Conservation (phyloP, 2,329 filamentous ascomycete species). For the Aureobasidium leucospermi region DNA sequence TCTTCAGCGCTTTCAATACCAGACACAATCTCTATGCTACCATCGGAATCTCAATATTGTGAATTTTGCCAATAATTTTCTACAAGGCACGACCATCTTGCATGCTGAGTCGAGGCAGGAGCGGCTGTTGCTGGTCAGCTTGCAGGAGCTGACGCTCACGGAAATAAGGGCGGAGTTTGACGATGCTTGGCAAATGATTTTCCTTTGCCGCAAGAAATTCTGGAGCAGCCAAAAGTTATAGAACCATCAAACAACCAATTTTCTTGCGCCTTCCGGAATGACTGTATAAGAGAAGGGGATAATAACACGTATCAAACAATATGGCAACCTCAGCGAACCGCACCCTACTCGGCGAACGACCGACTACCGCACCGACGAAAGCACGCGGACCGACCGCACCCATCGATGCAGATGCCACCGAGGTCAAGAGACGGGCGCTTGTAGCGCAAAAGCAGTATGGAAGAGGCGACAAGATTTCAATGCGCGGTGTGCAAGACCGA, state of each 20-base stretch:
- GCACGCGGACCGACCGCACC: constrained; percentile 21
- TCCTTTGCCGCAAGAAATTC: constrained; percentile 7
- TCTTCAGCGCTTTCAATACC: too few species aligned
- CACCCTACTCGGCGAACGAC: constrained; percentile 5
- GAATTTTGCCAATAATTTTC: too few species aligned
- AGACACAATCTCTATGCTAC: too few species aligned
- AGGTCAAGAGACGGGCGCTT: constrained; percentile 26
- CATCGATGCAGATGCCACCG: constrained; percentile 27
- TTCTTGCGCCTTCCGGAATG: background rate
- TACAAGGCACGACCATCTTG: too few species aligned
- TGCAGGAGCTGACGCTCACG: background rate
- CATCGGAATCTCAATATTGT: too few species aligned
- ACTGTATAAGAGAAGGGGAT: background rate
- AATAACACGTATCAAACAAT: background rate
- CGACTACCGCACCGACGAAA: background rate
- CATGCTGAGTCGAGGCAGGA: too few species aligned
- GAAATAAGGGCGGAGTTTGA: background rate
- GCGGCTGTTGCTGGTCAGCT: too few species aligned
- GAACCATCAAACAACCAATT: background rate
- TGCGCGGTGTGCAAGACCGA: constrained; percentile 73
- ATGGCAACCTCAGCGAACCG: background rate
- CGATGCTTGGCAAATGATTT: background rate
- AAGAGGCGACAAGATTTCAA: constrained; percentile 67
- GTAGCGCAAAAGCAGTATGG: constrained; percentile 64
- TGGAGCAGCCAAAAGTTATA: background rate